phyloP scores from a whole-genome alignment of 768 basidiomycete species.

The Epithele typhae region DNA sequence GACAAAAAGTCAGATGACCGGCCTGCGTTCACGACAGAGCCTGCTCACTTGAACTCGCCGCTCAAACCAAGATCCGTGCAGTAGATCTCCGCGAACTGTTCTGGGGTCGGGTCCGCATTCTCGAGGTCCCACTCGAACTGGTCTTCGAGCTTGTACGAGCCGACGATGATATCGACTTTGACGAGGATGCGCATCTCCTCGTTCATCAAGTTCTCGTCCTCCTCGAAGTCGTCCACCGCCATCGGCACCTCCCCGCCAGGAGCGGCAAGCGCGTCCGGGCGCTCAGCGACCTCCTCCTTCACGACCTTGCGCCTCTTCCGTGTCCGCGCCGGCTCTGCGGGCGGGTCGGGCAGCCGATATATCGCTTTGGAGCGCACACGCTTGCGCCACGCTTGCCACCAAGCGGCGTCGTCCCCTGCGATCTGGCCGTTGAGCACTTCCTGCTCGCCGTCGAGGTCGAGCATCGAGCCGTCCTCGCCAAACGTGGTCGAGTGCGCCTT shows the following conservation, averaged over 20 bases:
- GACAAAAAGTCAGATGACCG: not conserved
- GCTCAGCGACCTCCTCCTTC: constrained; percentile 23
- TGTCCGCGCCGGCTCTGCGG: constrained; percentile 20
- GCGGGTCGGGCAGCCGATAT: constrained; percentile 27
- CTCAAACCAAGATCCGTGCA: constrained; percentile 81
- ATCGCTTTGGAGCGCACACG: constrained; percentile 37
- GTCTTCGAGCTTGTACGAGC: constrained; percentile 89
- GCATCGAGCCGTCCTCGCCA: constrained; percentile 36
- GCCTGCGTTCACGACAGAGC: not conserved
- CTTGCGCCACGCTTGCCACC: constrained; percentile 76
- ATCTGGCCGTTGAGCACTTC: constrained; percentile 38
- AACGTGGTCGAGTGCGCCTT: constrained; percentile 59
- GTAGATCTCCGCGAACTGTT: constrained; percentile 89
- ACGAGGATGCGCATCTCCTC: constrained; percentile 92
- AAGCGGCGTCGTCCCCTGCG: constrained; percentile 36
- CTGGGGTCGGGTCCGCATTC: constrained; percentile 75
- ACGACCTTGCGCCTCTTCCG: constrained; percentile 41
- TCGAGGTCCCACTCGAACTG: constrained; percentile 98
- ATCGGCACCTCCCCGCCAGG: constrained; percentile 31
- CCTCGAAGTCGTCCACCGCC: constrained; percentile 55
- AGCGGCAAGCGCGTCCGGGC: not conserved
- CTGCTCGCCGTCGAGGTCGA: constrained; percentile 29
- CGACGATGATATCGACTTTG: constrained; percentile 94
- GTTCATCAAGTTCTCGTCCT: constrained; percentile 59
- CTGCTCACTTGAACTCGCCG: constrained; percentile 86